These are phyloP conservation scores for Cytospora paraplurivora DNA, from an alignment of 2,329 filamentous ascomycete species.

Conservation along the genomic window DNA sequence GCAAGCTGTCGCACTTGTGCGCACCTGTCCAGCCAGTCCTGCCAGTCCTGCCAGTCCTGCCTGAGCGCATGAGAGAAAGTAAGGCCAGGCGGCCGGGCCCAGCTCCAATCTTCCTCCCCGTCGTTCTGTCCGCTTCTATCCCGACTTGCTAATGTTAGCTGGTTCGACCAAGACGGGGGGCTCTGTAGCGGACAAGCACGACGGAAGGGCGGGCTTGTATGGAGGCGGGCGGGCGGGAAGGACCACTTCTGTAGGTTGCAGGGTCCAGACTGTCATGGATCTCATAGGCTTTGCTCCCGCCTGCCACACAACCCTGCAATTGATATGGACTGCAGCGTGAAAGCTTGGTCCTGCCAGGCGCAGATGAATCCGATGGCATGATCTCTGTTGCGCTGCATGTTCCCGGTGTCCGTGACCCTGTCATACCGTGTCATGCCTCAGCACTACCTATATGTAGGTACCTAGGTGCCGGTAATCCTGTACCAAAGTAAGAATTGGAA, in stretches of 20 bases:
- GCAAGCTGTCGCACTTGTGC: neutral
- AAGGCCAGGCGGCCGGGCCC: too few species aligned
- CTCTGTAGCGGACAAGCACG: slow-evolving; percentile 4
- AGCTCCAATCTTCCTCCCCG: neutral
- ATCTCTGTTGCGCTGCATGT: neutral
- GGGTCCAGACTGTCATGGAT: slow-evolving; percentile 23
- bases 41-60: neutral
- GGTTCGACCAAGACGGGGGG: slow-evolving; percentile 10
- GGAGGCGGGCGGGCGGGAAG: neutral
- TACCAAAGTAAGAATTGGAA: too few species aligned
- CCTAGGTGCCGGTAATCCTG: too few species aligned
- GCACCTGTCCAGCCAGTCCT: neutral
- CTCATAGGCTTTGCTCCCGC: slow-evolving; percentile 13
- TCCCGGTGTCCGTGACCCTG: neutral
- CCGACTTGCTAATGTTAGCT: neutral
- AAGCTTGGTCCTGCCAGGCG: neutral
- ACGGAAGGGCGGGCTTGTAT: neutral
- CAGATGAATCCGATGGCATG: neutral
- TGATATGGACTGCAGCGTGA: neutral
- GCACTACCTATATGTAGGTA: neutral
- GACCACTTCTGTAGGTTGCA: neutral
- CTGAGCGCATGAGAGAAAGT: too few species aligned
- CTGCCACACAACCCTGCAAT: slow-evolving; percentile 18
- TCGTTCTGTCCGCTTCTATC: slow-evolving; percentile 15
- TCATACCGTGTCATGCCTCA: neutral